These are phyloP conservation scores for Xylariaceae sp. DNA, from an alignment of 2,329 filamentous ascomycete genomes.

Conservation along the genomic window DNA sequence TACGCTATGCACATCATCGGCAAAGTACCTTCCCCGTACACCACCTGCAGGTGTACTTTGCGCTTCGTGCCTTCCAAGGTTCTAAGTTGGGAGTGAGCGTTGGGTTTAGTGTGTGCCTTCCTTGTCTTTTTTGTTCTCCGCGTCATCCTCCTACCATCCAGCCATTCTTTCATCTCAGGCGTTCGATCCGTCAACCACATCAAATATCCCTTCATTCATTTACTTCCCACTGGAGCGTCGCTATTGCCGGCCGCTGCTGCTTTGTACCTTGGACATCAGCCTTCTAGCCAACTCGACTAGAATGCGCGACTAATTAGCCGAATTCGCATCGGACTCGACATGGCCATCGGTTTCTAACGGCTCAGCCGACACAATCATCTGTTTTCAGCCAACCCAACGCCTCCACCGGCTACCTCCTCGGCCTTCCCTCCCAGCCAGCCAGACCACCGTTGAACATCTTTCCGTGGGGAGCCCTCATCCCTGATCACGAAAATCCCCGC, in stretches of 20 bases:
- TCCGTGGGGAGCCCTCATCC: neutral
- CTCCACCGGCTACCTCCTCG: neutral
- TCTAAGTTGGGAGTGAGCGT: too few relatives aligned
- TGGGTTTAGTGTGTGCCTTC: constrained; percentile 2
- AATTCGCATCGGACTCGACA: constrained; percentile 10
- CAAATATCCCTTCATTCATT: neutral
- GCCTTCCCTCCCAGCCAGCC: neutral
- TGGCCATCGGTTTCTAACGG: constrained; percentile 1
- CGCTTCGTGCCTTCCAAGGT: neutral
- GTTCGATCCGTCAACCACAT: constrained; percentile 3
- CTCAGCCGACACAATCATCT: constrained; percentile 4
- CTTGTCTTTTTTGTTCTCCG: constrained; percentile 18
- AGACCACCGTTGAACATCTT: neutral
- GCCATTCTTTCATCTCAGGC: constrained; percentile 14
- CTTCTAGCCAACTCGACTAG: neutral
- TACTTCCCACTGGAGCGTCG: neutral
- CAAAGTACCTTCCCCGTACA: neutral
- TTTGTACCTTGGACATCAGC: neutral
- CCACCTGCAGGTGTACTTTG: neutral
- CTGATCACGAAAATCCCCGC: neutral
- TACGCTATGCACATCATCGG: too few relatives aligned
- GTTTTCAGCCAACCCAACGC: constrained; percentile 1
- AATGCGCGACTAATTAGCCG: constrained; percentile 2
- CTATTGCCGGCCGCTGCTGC: constrained; percentile 3
- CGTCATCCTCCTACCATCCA: constrained; percentile 10